Evolutionary conservation across 129 eudicot genomes (phyloP), one percentile per base, ranked within the genome.

Genomic region (Ambrosia trifida): DNA sequence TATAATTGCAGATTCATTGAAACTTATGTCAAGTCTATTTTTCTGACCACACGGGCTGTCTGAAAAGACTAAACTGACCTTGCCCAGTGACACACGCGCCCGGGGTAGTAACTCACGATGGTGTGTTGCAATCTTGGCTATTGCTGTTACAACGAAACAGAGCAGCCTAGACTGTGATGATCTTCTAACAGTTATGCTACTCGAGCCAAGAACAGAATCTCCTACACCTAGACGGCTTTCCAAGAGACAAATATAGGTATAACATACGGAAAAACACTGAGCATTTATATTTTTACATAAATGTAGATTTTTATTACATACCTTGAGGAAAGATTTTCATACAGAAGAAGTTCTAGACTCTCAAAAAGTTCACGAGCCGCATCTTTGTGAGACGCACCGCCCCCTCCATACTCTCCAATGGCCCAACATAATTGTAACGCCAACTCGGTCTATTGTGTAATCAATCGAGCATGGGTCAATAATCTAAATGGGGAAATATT

Each of bases 361-460:
- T 92, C 98, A 60, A 92, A 92, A 68, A 89, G 98, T 78, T 92
- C 96, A 68, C 96, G 95, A 62, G 98, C 96, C 46, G 85, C 91
- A 64, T 92, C 95, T 73, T 89, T 92, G 83, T 89, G 87, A 73
- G 96, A 78, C 28, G 66, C 82, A 20, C 98, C 95, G 31, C 98
- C 98, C 4, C 98, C 98, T 78, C 98, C 98, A 79, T 94, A 81
- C 72, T 94, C 98, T 71, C 98, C 98, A 67, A 94, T 89, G 40
- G 98, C 98, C 98, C 98, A 94, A 77, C 98, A 89, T 68, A 94
- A 74, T 79, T 94, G 98, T 62, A 94, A 78, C 49, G 96, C 96
- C 87, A 94, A 84, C 84, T 94, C 98, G n/a, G 92, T 81, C 98
- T 93, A 83, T 44, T 69, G 70, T 45, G 81, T 28, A 81, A 50